Percentiles rank a stretch among this genome's conserved stretches.
phyloP scores from a whole-genome alignment of 306 rosid genomes.

The Prinsepia uniflora region DNA sequence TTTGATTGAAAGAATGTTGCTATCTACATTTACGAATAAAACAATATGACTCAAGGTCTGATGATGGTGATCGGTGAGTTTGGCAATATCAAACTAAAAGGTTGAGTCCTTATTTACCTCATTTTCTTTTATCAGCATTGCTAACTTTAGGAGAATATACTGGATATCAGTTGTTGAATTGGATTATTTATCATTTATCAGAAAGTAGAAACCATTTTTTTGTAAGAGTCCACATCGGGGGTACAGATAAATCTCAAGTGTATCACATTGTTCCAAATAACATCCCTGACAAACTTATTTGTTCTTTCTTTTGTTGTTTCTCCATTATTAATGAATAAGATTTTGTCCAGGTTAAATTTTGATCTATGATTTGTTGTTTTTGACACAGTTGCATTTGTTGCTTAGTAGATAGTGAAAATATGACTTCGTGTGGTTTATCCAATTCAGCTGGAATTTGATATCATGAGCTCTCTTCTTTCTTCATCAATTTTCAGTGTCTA shows the following conservation, averaged over 20 bases:
- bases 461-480: no score
- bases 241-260: conserved; percentile 35
- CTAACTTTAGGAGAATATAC: conserved; percentile 27
- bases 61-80: conserved; percentile 26
- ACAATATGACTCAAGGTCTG: conserved; percentile 27
- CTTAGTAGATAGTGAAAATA: background rate
- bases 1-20: background rate
- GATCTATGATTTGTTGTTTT: conserved; percentile 23
- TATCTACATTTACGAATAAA: background rate
- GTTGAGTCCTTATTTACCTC: conserved; percentile 21
- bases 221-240: conserved; percentile 30
- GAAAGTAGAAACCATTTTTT: conserved; percentile 13
- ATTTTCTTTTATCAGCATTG: conserved; percentile 18
- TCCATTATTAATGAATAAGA: background rate
- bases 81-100: conserved; percentile 26
- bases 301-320: conserved; percentile 38
- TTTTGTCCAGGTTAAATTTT: background rate
- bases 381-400: background rate
- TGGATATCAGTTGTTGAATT: conserved; percentile 27
- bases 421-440: background rate
- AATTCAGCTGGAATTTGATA: background rate
- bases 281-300: conserved; percentile 29
- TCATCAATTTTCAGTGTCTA: no score
- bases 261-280: conserved; percentile 32
- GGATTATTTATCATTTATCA: conserved; percentile 20